Conservation (phyloP, 495 filamentous ascomycete species). For the Podospora conica region DNA sequence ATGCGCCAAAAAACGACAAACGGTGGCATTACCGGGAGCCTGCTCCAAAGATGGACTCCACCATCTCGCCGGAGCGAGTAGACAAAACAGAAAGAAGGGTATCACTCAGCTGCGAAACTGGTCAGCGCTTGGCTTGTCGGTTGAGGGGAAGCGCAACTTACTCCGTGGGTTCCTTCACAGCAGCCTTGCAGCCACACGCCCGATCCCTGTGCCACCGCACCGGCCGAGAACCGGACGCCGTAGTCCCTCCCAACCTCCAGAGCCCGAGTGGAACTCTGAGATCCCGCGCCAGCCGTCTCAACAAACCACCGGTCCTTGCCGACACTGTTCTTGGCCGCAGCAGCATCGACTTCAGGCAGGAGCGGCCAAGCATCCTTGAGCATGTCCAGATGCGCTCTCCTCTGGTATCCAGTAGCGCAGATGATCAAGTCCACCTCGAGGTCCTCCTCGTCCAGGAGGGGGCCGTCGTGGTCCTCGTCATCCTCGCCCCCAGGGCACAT, state of each 20-base stretch:
- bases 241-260: constrained; percentile 58
- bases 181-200: constrained; percentile 95
- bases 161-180: constrained; percentile 86
- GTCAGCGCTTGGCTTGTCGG: constrained; percentile 7
- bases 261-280: constrained; percentile 16
- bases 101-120: constrained; percentile 56
- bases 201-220: constrained; percentile 56
- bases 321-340: background rate
- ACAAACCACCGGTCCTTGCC: constrained; percentile 28
- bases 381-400: constrained; percentile 74
- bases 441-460: constrained; percentile 39
- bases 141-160: constrained; percentile 40
- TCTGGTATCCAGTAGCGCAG: constrained; percentile 79
- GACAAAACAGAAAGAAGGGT: constrained; percentile 71
- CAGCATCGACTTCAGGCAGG: constrained; percentile 42
- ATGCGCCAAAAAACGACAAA: constrained; percentile 2
- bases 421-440: constrained; percentile 76
- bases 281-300: constrained; percentile 20
- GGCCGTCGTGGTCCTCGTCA: constrained; percentile 27
- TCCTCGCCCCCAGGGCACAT: constrained; percentile 27
- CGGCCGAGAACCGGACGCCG: constrained; percentile 57
- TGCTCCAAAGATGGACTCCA: constrained; percentile 60
- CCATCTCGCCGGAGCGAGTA: constrained; percentile 66
- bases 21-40: constrained; percentile 10
- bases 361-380: constrained; percentile 58